A percentile compares a stretch with the other conserved stretches of the same genome.
Conservation (phyloP, 306 rosid genomes). For the Boehmeria nivea region DNA sequence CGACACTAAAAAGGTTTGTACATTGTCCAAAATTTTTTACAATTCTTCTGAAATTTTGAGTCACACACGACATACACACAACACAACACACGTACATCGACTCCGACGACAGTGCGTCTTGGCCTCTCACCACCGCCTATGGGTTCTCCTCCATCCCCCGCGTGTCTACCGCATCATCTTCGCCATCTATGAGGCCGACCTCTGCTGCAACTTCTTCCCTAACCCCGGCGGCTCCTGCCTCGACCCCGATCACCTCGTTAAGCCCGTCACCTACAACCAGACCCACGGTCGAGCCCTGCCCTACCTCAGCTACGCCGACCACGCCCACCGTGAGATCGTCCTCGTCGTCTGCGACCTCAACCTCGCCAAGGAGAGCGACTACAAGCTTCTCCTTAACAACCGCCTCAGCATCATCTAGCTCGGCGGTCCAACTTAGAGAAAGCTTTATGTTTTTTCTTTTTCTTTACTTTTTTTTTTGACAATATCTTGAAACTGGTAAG, state of each 20-base stretch:
- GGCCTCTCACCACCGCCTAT: constrained; percentile 57
- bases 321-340: constrained; percentile 58
- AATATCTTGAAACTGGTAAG: too few relatives aligned
- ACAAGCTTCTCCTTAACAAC: constrained; percentile 56
- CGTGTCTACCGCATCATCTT: constrained; percentile 68
- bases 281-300: constrained; percentile 66
- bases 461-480: too few relatives aligned
- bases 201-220: constrained; percentile 21
- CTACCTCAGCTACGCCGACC: constrained; percentile 71
- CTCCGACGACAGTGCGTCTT: constrained; percentile 71
- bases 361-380: constrained; percentile 62
- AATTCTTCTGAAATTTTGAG: too few relatives aligned
- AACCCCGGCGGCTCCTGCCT: constrained; percentile 49
- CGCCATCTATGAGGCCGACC: constrained; percentile 81
- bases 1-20: too few relatives aligned
- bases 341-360: constrained; percentile 79
- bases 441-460: too few relatives aligned
- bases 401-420: constrained; percentile 53
- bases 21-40: too few relatives aligned
- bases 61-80: too few relatives aligned
- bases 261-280: constrained; percentile 51
- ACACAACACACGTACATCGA: constrained; percentile 76
- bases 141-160: constrained; percentile 75
- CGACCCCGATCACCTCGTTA: constrained; percentile 57
- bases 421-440: too few relatives aligned